Percentiles rank a stretch among this genome's conserved stretches.
Conservation (phyloP, 2,329 filamentous ascomycete genomes). For the Rugonectria rugulosa region DNA sequence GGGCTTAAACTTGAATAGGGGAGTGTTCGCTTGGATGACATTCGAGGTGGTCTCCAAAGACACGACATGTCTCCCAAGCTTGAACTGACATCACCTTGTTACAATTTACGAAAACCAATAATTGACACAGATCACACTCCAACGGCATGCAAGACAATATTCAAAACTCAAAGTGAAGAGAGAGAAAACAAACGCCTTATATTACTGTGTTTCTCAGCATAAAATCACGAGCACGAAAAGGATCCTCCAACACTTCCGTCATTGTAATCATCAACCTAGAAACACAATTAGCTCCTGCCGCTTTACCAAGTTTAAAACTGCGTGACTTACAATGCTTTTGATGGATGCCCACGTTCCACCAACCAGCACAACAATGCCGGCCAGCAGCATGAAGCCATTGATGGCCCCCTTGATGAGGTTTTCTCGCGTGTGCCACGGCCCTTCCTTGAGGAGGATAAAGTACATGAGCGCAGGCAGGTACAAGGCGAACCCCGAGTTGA, state of each 20-base stretch:
- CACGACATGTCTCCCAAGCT: too few species aligned
- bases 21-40: too few species aligned
- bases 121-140: too few species aligned
- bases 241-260: background rate
- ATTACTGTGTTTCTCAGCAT: too few species aligned
- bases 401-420: conserved; percentile 18
- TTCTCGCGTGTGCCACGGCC: conserved; percentile 14
- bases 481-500: conserved; percentile 20
- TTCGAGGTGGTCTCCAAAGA: too few species aligned
- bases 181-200: too few species aligned
- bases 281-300: background rate
- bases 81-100: too few species aligned
- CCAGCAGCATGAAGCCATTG: conserved; percentile 21
- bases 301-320: background rate
- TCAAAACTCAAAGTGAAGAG: too few species aligned
- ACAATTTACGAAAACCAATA: too few species aligned
- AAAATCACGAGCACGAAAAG: background rate
- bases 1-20: too few species aligned
- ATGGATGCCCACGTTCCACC: conserved; percentile 21
- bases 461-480: conserved; percentile 21
- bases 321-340: conserved; percentile 19
- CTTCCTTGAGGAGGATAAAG: conserved; percentile 19
- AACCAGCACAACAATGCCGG: conserved; percentile 16
- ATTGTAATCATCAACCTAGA: conserved; percentile 17
- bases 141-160: too few species aligned